Evolutionary conservation across 257 asterid species (phyloP), one percentile per base, ranked within the genome.

Genomic region (Phtheirospermum japonicum): DNA sequence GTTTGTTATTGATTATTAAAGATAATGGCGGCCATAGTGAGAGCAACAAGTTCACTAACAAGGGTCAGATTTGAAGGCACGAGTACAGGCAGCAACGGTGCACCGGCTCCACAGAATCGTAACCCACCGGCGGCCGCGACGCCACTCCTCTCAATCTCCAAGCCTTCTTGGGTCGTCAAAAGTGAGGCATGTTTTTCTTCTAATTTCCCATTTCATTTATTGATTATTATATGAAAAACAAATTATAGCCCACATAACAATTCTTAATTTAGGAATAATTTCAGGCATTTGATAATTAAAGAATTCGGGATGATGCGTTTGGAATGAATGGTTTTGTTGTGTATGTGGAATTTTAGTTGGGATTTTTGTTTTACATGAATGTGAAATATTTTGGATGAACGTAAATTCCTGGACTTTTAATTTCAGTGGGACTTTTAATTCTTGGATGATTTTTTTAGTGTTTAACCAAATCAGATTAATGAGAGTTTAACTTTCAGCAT

Each of bases 91-190:
- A 74, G n/a, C n/a, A n/a, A 76, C 71, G 84, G 81, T 42, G 73
- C 73, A 7, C 71, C 85, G 2, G 17, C 72, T 52, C 77, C 85
- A 28, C 68, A 57, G 39, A 46, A 53, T 54, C 79, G 58, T 43
- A 74, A 68, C 57, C 78, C 76, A 5, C 64, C 66, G 61, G 65
- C 66, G 33, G 13, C 62, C 1, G 70, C 73, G 45, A 54, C 76
- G 66, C 83, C 73, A 45, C 82, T 75, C 66, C 95, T 77, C 50
- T 85, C 96, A 30, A 20, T 79, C 51, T 52, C 95, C 5, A 87
- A 75, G 78, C 85, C 88, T 18, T 79, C 80, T 7, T 88, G 95
- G 95, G 28, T 87, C 53, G 88, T 90, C 73, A 77, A 76, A 71
- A 85, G 96, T 54, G 89, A 90, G 96, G 97, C 69, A 75, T 4